phyloP scores from a whole-genome alignment of 768 basidiomycete genomes.

The Amylocystis lapponica region DNA sequence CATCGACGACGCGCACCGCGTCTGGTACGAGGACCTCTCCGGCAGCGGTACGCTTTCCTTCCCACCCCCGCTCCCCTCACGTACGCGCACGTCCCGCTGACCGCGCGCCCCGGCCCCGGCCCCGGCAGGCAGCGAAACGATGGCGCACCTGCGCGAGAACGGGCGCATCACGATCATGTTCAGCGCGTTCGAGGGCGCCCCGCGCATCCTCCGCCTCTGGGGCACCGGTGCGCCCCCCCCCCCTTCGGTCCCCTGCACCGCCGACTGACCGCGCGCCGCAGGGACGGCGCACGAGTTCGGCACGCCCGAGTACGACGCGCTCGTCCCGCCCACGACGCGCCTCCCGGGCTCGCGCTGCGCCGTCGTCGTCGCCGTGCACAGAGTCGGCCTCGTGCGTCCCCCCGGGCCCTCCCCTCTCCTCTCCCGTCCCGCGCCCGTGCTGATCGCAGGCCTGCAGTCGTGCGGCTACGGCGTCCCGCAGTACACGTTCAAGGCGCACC shows the following conservation, averaged over 20 bases:
- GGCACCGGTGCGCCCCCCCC: conserved; percentile 54
- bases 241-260: too few relatives aligned
- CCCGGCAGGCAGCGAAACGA: conserved; percentile 51
- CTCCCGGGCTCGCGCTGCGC: conserved; percentile 54
- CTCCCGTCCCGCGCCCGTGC: too few relatives aligned
- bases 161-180: conserved; percentile 57
- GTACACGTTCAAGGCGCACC: conserved; percentile 51
- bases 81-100: conserved; percentile 7
- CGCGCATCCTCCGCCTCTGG: conserved; percentile 53
- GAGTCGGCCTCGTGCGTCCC: conserved; percentile 41
- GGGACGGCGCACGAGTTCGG: conserved; percentile 60
- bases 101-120: conserved; percentile 27
- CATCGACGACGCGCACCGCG: conserved; percentile 41
- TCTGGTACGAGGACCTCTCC: conserved; percentile 73
- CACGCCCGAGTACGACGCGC: conserved; percentile 50
- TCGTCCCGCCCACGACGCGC: conserved; percentile 41
- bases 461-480: conserved; percentile 63
- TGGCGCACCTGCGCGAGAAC: conserved; percentile 58
- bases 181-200: conserved; percentile 53
- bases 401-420: not conserved
- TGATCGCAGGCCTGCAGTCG: conserved; percentile 53
- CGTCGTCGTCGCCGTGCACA: conserved; percentile 55
- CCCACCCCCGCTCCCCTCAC: not conserved
- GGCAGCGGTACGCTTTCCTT: conserved; percentile 50
- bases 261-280: conserved; percentile 14